phyloP scores from a whole-genome alignment of 345 rosid species.

The Eucalyptus cloeziana region DNA sequence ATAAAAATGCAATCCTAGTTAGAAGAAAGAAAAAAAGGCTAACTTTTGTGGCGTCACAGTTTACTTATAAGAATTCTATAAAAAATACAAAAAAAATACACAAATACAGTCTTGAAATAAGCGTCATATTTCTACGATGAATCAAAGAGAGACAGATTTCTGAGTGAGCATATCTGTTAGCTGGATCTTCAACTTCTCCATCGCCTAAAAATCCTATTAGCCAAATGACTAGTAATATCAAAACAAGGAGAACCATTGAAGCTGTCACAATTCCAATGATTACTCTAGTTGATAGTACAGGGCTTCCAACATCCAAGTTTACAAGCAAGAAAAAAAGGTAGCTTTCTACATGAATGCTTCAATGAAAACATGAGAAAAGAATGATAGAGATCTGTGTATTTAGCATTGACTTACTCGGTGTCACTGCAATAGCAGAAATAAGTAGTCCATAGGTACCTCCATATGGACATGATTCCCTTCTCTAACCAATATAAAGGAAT shows the following conservation, averaged over 20 bases:
- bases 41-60: not conserved
- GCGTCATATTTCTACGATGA: not conserved
- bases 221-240: slow-evolving; percentile 32
- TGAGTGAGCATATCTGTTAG: not conserved
- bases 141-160: not conserved
- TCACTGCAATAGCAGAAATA: slow-evolving; percentile 57
- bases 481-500: slow-evolving; percentile 70
- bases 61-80: not conserved
- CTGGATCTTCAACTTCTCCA: slow-evolving; percentile 37
- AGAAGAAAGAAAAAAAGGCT: not conserved
- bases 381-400: not conserved
- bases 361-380: not conserved
- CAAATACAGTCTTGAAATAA: not conserved
- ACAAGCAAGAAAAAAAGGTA: not conserved
- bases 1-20: too few relatives aligned
- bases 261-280: slow-evolving; percentile 54
- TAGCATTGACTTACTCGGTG: slow-evolving; percentile 49
- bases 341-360: not conserved
- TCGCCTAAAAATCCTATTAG: slow-evolving; percentile 39
- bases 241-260: slow-evolving; percentile 19
- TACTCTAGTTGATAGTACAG: slow-evolving; percentile 49
- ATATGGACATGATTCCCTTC: slow-evolving; percentile 52
- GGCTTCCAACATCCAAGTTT: slow-evolving; percentile 53
- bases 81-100: not conserved
- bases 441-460: slow-evolving; percentile 84